Conservation (phyloP, 306 rosid genomes). For the Ormosia semicastrata region DNA sequence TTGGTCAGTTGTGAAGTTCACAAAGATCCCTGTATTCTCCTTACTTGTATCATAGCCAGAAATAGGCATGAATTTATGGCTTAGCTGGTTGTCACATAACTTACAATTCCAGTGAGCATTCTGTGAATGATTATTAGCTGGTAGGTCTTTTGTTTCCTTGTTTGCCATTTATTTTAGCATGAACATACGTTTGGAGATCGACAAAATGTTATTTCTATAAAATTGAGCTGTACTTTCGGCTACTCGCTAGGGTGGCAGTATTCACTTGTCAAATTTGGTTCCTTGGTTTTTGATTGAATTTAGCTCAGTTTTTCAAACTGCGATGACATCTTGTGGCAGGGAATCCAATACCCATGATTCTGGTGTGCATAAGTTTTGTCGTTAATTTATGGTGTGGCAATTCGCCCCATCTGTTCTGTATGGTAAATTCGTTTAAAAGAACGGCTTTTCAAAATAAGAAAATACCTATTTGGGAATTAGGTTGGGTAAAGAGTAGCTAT, state of each 20-base stretch:
- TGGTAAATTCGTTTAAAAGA: neutral
- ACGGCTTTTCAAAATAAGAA: neutral
- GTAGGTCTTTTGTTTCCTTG: neutral
- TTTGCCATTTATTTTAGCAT: neutral
- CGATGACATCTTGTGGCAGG: neutral
- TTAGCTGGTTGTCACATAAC: conserved; percentile 13
- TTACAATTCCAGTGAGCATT: neutral
- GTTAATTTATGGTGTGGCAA: neutral
- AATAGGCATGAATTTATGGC: conserved; percentile 36
- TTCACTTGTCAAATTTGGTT: neutral
- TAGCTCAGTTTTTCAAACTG: neutral
- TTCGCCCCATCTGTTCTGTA: neutral
- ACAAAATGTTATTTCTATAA: neutral
- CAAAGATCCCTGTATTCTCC: conserved; percentile 38
- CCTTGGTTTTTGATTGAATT: too few relatives aligned
- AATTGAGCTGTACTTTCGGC: neutral
- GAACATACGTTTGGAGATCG: neutral
- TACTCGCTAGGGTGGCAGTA: too few relatives aligned
- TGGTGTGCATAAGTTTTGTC: neutral
- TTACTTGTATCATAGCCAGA: conserved; percentile 62
- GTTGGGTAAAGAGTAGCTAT: too few relatives aligned
- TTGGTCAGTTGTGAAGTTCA: conserved; percentile 30
- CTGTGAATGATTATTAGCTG: neutral
- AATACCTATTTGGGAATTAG: too few relatives aligned
- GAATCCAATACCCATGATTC: neutral